A percentile compares a stretch with the other conserved stretches of the same genome.
Evolutionary conservation across 1,284 basidiomycete species (phyloP).

Genomic region (Sporisorium iseilematis-ciliati): DNA sequence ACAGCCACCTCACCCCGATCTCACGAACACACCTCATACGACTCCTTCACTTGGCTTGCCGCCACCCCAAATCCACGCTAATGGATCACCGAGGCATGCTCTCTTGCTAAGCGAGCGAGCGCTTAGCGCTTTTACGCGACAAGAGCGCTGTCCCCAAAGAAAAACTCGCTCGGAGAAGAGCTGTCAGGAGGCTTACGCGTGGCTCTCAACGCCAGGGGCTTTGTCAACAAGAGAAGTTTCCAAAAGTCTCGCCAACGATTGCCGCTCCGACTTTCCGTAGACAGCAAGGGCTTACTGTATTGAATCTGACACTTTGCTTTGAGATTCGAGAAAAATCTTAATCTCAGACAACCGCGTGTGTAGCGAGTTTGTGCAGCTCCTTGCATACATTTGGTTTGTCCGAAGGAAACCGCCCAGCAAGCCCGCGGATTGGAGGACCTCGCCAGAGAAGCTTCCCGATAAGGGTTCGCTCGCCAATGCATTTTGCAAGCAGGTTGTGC

Average conservation of each 20-base stretch:
- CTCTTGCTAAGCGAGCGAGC: constrained; percentile 15
- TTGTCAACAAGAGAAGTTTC: no score
- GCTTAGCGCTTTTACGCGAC: constrained; percentile 6
- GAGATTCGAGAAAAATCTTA: neutral
- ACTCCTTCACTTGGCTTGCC: neutral
- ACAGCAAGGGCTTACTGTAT: neutral
- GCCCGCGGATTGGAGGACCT: neutral
- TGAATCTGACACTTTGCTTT: neutral
- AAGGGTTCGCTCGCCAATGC: neutral
- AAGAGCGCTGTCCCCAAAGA: neutral
- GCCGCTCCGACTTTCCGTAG: constrained; percentile 2
- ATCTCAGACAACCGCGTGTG: neutral
- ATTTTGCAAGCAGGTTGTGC: neutral
- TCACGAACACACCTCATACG: no score
- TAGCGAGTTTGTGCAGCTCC: constrained; percentile 4
- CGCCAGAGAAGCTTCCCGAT: neutral
- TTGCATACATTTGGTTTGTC: neutral
- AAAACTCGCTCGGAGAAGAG: constrained; percentile 17
- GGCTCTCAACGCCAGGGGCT: neutral
- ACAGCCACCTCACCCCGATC: no score
- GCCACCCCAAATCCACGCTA: neutral
- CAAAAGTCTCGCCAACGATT: no score
- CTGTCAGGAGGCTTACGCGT: constrained; percentile 25
- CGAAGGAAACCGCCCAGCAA: neutral
- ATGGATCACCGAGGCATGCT: constrained; percentile 22